Evolutionary conservation across 306 rosid genomes (phyloP).

Genomic region (Acacia melanoxylon): DNA sequence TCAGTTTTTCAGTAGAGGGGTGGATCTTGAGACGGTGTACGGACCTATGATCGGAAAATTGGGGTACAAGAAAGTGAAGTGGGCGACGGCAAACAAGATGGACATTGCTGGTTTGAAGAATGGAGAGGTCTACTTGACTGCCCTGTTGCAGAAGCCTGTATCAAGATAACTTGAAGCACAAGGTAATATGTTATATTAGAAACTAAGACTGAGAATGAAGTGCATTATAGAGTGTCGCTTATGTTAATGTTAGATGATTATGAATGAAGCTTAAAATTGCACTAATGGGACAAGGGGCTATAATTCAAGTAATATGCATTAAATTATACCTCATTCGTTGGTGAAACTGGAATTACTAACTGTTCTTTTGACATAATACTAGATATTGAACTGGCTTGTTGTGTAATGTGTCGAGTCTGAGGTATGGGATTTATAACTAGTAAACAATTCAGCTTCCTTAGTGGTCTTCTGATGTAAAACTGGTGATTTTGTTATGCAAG

Average conservation of each 20-base stretch:
- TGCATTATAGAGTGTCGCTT: not conserved
- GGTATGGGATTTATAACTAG: not conserved
- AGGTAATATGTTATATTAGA: conserved; percentile 27
- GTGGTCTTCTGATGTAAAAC: not conserved
- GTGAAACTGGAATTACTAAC: not conserved
- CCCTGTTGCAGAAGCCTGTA: conserved; percentile 81
- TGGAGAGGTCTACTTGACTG: conserved; percentile 84
- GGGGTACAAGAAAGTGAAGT: conserved; percentile 89
- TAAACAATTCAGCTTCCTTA: not conserved
- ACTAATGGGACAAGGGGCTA: not conserved
- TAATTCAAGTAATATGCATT: conserved; percentile 17
- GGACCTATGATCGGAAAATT: conserved; percentile 77
- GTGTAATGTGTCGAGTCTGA: not conserved
- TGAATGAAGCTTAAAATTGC: not conserved
- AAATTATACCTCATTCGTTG: not conserved
- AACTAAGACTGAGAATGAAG: not conserved
- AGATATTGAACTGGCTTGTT: not conserved
- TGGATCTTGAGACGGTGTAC: conserved; percentile 76
- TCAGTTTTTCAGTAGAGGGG: conserved; percentile 75
- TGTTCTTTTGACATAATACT: not conserved
- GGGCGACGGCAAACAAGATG: conserved; percentile 76
- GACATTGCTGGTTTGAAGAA: conserved; percentile 66
- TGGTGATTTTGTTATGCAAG: conserved; percentile 5
- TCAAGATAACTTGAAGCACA: conserved; percentile 50
- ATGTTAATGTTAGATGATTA: not conserved